These are phyloP conservation scores for Deinandra increscens DNA, from an alignment of 129 eudicot species.

Conservation along the genomic window DNA sequence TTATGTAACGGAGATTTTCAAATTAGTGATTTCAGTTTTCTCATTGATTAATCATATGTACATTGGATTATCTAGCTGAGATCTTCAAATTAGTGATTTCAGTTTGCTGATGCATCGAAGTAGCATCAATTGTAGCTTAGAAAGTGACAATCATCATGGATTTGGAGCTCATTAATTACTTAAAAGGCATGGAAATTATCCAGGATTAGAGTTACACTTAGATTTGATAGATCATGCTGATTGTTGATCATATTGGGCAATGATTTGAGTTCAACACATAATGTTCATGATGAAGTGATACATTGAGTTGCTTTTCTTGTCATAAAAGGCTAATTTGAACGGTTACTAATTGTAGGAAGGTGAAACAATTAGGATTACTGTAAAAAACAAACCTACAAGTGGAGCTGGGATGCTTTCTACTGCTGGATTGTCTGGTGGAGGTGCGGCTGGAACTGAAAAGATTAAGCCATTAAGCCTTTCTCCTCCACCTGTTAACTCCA, in stretches of 20 bases:
- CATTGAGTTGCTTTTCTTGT: background rate
- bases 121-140: background rate
- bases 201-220: background rate
- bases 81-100: background rate
- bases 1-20: background rate
- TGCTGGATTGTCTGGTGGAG: constrained; percentile 70
- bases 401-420: constrained; percentile 96
- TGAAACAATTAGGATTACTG: constrained; percentile 92
- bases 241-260: background rate
- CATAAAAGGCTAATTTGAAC: constrained; percentile 6
- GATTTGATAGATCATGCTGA: background rate
- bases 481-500: constrained; percentile 70
- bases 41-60: too few relatives aligned
- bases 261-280: background rate
- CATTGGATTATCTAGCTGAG: background rate
- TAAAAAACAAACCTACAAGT: constrained; percentile 75
- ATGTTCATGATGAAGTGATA: background rate
- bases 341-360: constrained; percentile 76
- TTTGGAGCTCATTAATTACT: background rate
- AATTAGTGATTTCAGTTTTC: background rate
- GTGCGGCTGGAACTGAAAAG: constrained; percentile 50
- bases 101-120: background rate
- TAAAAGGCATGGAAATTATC: background rate
- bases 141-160: background rate
- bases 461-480: constrained; percentile 66